Conservation (phyloP, 305 asterid genomes). For the Solanum hybrid region DNA sequence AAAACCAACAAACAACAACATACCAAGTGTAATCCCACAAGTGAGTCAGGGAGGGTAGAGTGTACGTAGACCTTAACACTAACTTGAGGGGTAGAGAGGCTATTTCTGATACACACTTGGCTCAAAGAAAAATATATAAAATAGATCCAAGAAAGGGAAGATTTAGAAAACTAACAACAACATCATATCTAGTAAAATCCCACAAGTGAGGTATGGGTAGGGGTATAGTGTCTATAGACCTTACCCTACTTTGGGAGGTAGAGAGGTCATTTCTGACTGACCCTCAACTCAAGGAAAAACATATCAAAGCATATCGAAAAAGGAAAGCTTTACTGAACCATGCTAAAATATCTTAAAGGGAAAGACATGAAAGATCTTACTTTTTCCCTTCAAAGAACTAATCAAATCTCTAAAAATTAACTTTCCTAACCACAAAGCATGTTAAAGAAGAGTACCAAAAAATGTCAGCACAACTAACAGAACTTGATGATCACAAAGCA, state of each 20-base stretch:
- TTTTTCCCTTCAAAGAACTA: background rate
- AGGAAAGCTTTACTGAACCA: no score
- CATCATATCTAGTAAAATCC: background rate
- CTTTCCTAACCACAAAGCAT: background rate
- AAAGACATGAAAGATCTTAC: no score
- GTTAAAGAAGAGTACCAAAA: background rate
- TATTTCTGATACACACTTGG: background rate
- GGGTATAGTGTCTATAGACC: no score
- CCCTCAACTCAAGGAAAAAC: no score
- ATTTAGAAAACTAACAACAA: background rate
- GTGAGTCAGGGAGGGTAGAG: background rate
- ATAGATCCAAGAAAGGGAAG: background rate
- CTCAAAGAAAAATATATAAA: background rate
- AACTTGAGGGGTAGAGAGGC: background rate
- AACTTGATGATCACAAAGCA: background rate
- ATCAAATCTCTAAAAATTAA: background rate
- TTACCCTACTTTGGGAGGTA: no score
- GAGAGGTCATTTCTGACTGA: no score
- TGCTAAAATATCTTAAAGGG: no score
- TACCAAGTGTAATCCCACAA: background rate
- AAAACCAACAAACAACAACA: background rate
- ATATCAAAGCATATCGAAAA: no score
- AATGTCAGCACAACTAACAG: background rate
- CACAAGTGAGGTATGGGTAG: background rate
- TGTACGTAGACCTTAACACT: background rate